Evolutionary conservation across 257 asterid genomes (phyloP).

Genomic region (Primulina eburnea): DNA sequence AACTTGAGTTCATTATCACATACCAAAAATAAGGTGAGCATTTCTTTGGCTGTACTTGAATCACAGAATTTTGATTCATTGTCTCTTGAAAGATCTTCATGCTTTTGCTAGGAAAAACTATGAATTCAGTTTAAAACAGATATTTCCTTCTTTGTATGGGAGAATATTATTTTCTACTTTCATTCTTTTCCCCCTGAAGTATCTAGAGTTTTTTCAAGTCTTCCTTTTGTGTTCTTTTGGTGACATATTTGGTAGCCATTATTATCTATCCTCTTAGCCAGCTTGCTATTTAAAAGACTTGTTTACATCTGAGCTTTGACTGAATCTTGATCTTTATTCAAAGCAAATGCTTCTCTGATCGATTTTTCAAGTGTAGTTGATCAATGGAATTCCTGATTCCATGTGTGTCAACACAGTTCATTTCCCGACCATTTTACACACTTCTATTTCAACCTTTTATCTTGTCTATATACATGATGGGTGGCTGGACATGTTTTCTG

Average conservation of each 20-base stretch:
- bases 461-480: not conserved
- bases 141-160: not conserved
- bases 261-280: not conserved
- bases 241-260: not conserved
- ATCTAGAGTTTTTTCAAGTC: not conserved
- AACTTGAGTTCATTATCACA: no score
- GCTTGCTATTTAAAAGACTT: not conserved
- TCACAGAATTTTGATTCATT: no score
- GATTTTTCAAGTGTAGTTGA: no score
- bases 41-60: no score
- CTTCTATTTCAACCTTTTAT: not conserved
- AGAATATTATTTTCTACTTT: no score
- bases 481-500: not conserved
- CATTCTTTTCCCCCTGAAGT: not conserved
- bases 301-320: not conserved
- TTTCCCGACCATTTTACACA: not conserved
- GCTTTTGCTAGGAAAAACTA: no score
- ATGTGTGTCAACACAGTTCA: not conserved
- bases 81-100: no score
- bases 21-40: no score
- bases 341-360: not conserved
- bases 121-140: no score
- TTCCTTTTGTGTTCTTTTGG: not conserved
- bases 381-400: not conserved
- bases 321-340: not conserved